Evolutionary conservation across 225 moss, liverwort and hornwort genomes (phyloP).

Genomic region (Antitrichia curtipendula): DNA sequence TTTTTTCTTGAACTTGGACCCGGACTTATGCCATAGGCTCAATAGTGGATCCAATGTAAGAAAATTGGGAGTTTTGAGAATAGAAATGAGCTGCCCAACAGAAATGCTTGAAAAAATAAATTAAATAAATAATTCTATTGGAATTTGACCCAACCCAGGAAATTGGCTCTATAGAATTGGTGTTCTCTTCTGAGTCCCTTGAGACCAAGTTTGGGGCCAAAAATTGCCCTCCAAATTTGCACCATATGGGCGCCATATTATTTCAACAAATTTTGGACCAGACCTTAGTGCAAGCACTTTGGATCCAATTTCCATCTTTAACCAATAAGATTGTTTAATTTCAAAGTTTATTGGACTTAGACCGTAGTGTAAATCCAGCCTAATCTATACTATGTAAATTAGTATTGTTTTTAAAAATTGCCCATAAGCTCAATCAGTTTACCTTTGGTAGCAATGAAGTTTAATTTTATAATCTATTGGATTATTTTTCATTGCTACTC

Average conservation of each 20-base stretch:
- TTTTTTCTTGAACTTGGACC: too few relatives aligned
- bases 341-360: too few relatives aligned
- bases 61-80: too few relatives aligned
- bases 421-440: too few relatives aligned
- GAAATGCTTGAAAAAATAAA: too few relatives aligned
- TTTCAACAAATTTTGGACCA: accelerated
- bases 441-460: background rate
- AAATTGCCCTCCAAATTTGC: background rate
- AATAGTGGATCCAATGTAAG: too few relatives aligned
- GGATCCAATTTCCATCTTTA: accelerated
- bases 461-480: background rate
- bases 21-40: accelerated
- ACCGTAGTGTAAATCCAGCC: too few relatives aligned
- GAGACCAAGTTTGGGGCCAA: accelerated
- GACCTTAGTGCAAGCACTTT: background rate
- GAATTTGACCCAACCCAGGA: too few relatives aligned
- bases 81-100: too few relatives aligned
- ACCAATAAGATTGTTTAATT: too few relatives aligned
- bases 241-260: accelerated
- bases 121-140: too few relatives aligned
- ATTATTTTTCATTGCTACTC: background rate
- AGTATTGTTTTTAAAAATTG: background rate
- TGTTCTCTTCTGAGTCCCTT: background rate
- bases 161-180: accelerated
- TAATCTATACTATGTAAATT: too few relatives aligned